phyloP scores from a whole-genome alignment of 805 yeast species.

The Schwanniomyces vanrijiae region DNA sequence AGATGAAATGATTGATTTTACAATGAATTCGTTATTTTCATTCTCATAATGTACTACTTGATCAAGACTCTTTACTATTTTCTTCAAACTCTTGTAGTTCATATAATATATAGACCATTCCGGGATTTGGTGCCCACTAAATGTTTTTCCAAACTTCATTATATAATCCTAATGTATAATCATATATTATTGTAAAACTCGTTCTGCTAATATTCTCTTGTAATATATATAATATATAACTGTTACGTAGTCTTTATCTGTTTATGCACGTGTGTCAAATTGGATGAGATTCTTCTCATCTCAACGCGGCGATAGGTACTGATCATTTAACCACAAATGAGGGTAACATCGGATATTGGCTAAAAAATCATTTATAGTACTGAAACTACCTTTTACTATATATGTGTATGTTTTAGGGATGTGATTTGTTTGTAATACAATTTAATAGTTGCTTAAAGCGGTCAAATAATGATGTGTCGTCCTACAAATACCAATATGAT shows the following conservation, averaged over 20 bases:
- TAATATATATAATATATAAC: neutral
- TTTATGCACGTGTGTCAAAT: slow-evolving; percentile 1
- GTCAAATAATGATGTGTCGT: too few relatives aligned
- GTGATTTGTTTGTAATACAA: too few relatives aligned
- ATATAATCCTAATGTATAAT: neutral
- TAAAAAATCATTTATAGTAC: too few relatives aligned
- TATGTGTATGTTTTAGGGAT: too few relatives aligned
- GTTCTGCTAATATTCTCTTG: neutral
- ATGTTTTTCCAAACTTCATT: slow-evolving; percentile 82
- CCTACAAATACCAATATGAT: too few relatives aligned
- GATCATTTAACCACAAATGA: neutral
- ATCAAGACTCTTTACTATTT: slow-evolving; percentile 68
- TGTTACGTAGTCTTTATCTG: neutral
- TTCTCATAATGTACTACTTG: slow-evolving; percentile 37
- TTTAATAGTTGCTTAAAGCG: too few relatives aligned
- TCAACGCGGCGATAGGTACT: neutral
- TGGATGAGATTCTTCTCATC: neutral
- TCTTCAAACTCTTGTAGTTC: slow-evolving; percentile 83
- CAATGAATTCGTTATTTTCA: slow-evolving; percentile 22
- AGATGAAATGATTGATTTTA: slow-evolving; percentile 51
- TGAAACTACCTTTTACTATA: neutral
- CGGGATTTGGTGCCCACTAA: slow-evolving; percentile 84
- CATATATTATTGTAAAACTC: neutral
- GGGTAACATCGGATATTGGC: neutral
- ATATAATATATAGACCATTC: slow-evolving; percentile 86